phyloP scores from a whole-genome alignment of 2,329 filamentous ascomycete genomes.

The Amylocarpus encephaloides region DNA sequence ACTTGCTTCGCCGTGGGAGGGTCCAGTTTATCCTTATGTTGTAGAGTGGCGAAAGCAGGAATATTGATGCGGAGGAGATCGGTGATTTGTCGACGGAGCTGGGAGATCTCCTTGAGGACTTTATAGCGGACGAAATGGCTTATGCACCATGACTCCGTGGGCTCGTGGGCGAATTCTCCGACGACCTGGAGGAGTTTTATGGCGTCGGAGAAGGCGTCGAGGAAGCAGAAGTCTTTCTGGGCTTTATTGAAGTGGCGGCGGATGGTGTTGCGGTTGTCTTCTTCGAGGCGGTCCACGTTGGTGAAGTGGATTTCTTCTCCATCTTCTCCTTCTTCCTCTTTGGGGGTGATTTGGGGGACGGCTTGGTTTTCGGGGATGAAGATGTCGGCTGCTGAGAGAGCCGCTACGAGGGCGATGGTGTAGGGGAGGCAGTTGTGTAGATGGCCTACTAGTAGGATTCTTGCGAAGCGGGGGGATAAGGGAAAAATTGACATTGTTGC shows the following conservation, averaged over 20 bases:
- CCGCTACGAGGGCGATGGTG: slow-evolving; percentile 81
- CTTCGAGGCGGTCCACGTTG: slow-evolving; percentile 63
- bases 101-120: slow-evolving; percentile 76
- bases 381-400: slow-evolving; percentile 79
- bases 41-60: slow-evolving; percentile 53
- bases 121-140: slow-evolving; percentile 83
- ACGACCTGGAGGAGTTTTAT: slow-evolving; percentile 87
- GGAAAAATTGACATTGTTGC: slow-evolving; percentile 83
- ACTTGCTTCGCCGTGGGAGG: slow-evolving; percentile 62
- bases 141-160: slow-evolving; percentile 67
- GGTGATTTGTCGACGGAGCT: slow-evolving; percentile 76
- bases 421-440: slow-evolving; percentile 77
- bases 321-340: slow-evolving; percentile 40
- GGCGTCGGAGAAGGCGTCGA: slow-evolving; percentile 79
- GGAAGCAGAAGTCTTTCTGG: slow-evolving; percentile 70
- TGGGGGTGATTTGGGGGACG: slow-evolving; percentile 49
- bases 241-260: slow-evolving; percentile 59
- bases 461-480: slow-evolving; percentile 80
- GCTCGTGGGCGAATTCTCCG: slow-evolving; percentile 75
- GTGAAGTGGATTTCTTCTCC: slow-evolving; percentile 48
- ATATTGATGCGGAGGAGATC: slow-evolving; percentile 73
- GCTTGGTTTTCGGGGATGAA: slow-evolving; percentile 79
- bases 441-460: slow-evolving; percentile 85
- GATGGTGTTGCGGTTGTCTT: slow-evolving; percentile 61
- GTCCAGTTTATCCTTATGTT: slow-evolving; percentile 50